These are phyloP conservation scores for Butyriboletus loyo DNA, from an alignment of 768 basidiomycete genomes.

Conservation along the genomic window DNA sequence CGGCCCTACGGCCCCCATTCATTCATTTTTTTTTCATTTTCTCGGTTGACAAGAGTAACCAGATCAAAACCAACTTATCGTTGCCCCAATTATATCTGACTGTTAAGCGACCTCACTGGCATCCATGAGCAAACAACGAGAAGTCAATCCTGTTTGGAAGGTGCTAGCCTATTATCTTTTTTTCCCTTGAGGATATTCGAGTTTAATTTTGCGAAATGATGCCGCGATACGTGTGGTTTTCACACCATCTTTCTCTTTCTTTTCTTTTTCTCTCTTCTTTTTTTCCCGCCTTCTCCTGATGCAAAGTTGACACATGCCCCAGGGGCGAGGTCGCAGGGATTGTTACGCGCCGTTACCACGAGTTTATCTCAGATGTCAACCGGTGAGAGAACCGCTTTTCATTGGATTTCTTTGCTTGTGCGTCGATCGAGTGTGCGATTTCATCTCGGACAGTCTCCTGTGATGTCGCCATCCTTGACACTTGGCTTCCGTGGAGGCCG, in stretches of 20 bases:
- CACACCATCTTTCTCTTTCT: conserved; percentile 13
- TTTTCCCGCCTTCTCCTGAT: conserved; percentile 9
- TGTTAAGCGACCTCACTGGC: conserved; percentile 6
- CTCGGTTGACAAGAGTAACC: conserved; percentile 8
- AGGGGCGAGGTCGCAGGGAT: conserved; percentile 25
- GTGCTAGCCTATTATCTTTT: conserved; percentile 18
- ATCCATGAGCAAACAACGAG: conserved; percentile 12
- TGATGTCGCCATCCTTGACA: conserved; percentile 9
- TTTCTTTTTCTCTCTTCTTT: background rate
- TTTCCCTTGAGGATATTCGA: conserved; percentile 14
- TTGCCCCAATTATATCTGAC: conserved; percentile 1
- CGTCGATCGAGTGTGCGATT: conserved; percentile 28
- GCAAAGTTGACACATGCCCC: conserved; percentile 23
- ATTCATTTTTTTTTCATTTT: conserved; percentile 7
- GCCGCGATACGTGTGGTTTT: conserved; percentile 20
- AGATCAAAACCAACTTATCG: conserved; percentile 12
- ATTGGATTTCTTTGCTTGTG: conserved; percentile 4
- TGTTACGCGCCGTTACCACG: conserved; percentile 25
- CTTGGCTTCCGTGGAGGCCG: conserved; percentile 10
- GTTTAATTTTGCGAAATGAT: conserved; percentile 19
- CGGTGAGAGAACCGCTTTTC: conserved; percentile 11
- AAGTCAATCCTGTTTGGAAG: conserved; percentile 22
- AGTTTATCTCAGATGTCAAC: conserved; percentile 28
- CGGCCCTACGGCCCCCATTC: conserved; percentile 17
- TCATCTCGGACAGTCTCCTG: conserved; percentile 19